Base-by-base conservation (phyloP, 495 filamentous ascomycete species). In the Aspergillus avenaceus region DNA sequence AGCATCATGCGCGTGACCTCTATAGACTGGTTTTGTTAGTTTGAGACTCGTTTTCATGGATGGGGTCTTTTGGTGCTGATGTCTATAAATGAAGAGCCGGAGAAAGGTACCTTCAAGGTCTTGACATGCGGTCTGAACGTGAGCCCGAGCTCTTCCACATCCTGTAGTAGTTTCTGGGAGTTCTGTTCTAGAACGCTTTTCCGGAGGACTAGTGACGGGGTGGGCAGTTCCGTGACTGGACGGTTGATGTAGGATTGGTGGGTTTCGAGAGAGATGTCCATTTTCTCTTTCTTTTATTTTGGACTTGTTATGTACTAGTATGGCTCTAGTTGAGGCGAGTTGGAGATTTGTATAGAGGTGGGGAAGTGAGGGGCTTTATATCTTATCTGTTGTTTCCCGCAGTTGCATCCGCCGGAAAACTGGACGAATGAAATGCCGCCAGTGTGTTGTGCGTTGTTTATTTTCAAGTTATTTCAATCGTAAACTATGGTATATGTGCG, bases 1-100 rank as follows among this genome's bases (percentile, higher is more conserved):
- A 69, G 60, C 65, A 69, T 69, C 53, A 66, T 58, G 11, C 65
- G 43, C 5, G 65, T 66, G 11, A 65, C 58, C 41, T 69, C 65
- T 5, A 56, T 53, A 16, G 58, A 59, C 65, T 69, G 12, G 11
- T 23, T 27, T 26, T 26, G 16, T 56, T 52, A 53, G 45, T 23
- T 41, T 21, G 37, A 34, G 32, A 9, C 22, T 49, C 13, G 8
- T 25, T 2, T 0, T 18, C 21, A 11, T 6, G 23, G 12, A 8
- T 3, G 18, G 13, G 5, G 1, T 2, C 9, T 25, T 1, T 2
- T 11, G 22, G 18, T 4, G 38, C n/a, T n/a, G n/a, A n/a, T n/a
- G n/a, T n/a, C n/a, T n/a, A n/a, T n/a, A n/a, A n/a, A n/a, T n/a
- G n/a, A n/a, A n/a, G n/a, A n/a, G 5, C 21, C 22, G 16, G 42